Conservation (phyloP, 2,329 filamentous ascomycete species). For the Penicillium sp. region DNA sequence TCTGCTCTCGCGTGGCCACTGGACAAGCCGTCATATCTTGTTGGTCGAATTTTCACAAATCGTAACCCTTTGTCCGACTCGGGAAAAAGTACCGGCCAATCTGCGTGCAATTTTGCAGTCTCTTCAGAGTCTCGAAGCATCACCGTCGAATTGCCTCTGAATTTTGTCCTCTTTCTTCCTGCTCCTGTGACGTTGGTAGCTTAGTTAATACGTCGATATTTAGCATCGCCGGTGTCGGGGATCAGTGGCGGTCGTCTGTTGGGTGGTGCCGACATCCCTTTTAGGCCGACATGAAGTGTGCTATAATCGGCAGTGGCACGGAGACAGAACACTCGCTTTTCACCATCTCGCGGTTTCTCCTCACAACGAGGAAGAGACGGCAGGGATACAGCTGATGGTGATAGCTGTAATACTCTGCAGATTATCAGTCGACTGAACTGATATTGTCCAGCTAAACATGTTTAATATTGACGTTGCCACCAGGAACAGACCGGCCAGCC, state of each 20-base stretch:
- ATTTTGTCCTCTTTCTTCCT: neutral
- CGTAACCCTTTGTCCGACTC: neutral
- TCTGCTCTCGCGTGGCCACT: neutral
- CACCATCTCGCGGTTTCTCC: neutral
- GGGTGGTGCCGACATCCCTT: neutral
- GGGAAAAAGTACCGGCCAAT: conserved; percentile 18
- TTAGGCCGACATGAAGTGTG: neutral
- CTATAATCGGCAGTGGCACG: neutral
- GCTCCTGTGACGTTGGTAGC: neutral
- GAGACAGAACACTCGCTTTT: neutral
- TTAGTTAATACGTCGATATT: neutral
- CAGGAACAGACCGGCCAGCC: neutral
- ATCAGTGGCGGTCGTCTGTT: neutral
- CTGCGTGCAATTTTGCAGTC: neutral
- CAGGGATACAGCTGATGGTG: neutral
- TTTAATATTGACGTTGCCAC: neutral
- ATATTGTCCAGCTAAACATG: neutral
- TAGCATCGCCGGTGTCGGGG: neutral
- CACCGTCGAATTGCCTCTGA: neutral
- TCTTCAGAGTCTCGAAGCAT: neutral
- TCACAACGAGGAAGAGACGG: neutral
- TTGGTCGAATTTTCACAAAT: neutral
- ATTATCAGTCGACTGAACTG: neutral
- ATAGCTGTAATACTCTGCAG: neutral
- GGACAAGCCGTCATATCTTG: neutral